Evolutionary conservation across 2,329 filamentous ascomycete species (phyloP).

Genomic region (Epichloe aotearoae): DNA sequence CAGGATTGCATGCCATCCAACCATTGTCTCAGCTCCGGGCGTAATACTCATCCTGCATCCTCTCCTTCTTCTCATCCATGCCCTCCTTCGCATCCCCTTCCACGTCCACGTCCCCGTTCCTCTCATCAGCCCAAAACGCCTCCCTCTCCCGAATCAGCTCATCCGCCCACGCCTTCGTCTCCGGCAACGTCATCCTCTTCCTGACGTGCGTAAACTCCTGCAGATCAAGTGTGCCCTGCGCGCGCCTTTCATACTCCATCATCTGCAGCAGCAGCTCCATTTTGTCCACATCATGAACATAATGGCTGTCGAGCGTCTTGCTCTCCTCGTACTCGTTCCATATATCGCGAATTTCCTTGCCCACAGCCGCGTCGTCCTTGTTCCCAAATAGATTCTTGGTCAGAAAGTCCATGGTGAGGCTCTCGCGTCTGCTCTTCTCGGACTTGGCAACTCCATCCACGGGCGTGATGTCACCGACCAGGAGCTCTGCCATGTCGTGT

Average conservation of each 20-base stretch:
- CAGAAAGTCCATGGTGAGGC: slow-evolving; percentile 85
- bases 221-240: slow-evolving; percentile 55
- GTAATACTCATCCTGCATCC: slow-evolving; percentile 40
- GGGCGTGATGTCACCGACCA: slow-evolving; percentile 95
- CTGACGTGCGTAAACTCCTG: slow-evolving; percentile 79
- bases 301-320: slow-evolving; percentile 68
- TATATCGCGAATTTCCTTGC: slow-evolving; percentile 58
- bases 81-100: slow-evolving; percentile 20
- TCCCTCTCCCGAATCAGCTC: slow-evolving; percentile 66
- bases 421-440: slow-evolving; percentile 82
- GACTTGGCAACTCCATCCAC: slow-evolving; percentile 72
- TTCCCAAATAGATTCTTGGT: slow-evolving; percentile 57
- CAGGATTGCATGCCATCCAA: too few relatives aligned
- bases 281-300: slow-evolving; percentile 96
- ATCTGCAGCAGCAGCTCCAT: slow-evolving; percentile 90
- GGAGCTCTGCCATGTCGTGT: slow-evolving; percentile 92
- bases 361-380: slow-evolving; percentile 57
- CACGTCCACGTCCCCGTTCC: slow-evolving; percentile 32
- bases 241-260: slow-evolving; percentile 80
- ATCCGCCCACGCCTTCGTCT: slow-evolving; percentile 68
- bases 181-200: slow-evolving; percentile 55
- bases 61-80: slow-evolving; percentile 22
- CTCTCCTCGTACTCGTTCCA: slow-evolving; percentile 96
- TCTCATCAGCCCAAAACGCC: slow-evolving; percentile 50
- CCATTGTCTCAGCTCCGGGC: slow-evolving; percentile 10